Evolutionary conservation across 352 stramenopile genomes (phyloP), one percentile per base, ranked within the genome.

Genomic region (Phytophthora fragariaefolia): DNA sequence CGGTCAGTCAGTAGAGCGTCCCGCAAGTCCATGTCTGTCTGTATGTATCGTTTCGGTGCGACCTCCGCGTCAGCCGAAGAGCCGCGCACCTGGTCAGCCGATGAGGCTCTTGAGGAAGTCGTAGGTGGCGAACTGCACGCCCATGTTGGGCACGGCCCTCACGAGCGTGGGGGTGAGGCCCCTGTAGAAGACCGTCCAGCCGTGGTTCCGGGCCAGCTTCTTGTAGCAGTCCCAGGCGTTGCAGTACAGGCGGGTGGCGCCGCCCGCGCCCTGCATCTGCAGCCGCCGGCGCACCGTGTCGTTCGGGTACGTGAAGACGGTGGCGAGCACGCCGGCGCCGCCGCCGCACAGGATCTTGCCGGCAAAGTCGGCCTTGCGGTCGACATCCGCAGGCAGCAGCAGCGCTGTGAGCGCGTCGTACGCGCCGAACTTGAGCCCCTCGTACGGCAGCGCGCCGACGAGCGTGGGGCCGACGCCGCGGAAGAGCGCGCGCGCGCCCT

Each of bases 291-390:
- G 83, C 51, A 97, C 82, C 17, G 90, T 97, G 71, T 97, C 90
- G 71, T 95, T 95, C 45, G 90, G 89, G 65, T 97, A 97, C 63
- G 88, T 96, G 62, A 97, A 76, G 50, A 95, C 79, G 38, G 90
- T 94, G 23, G 90, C 90, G 52, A 92, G 78, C 61, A 97, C 87
- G 38, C 90, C 90, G 1, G 90, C 88, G 12, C 83, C 77, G 24
- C 89, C 89, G 30, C 90, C 89, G 49, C 83, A 91, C 30, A 95
- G 28, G 28, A 97, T 81, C 54, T 90, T 95, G 34, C 79, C 79
- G 1, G 60, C 55, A 54, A 91, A 92, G 36, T 83, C 69, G 1
- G 76, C 71, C 51, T 85, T 85, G 2, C 73, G 77, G 65, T 92
- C 81, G 17, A 87, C 81, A 23, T 84, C 79, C n/a, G 78, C 64